Percentiles rank a stretch among this genome's conserved stretches.
Conservation (phyloP, 148 eudicot genomes). For the Bassia scoparia region DNA sequence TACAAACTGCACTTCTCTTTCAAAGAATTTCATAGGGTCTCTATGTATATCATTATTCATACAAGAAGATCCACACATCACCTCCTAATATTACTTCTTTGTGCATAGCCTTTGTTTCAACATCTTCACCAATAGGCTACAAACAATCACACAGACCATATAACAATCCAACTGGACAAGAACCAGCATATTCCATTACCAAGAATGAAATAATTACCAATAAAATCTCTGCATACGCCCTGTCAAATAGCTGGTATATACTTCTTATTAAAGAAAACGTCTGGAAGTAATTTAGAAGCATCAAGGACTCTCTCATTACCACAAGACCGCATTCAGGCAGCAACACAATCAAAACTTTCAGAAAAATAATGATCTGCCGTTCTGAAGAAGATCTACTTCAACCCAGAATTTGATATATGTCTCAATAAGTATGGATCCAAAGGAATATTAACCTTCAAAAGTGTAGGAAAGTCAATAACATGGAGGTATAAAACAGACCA, state of each 20-base stretch:
- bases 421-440: constrained; percentile 92
- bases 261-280: constrained; percentile 64
- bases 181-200: neutral
- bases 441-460: constrained; percentile 79
- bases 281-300: constrained; percentile 67
- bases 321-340: constrained; percentile 70
- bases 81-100: constrained; percentile 89
- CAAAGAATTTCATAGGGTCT: constrained; percentile 87
- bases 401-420: constrained; percentile 67
- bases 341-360: constrained; percentile 64
- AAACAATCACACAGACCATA: constrained; percentile 29
- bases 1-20: constrained; percentile 74
- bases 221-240: constrained; percentile 82
- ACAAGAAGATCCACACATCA: constrained; percentile 96
- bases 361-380: constrained; percentile 67
- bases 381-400: constrained; percentile 95
- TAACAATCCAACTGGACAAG: neutral
- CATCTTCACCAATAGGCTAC: constrained; percentile 74
- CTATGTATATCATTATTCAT: constrained; percentile 81
- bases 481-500: constrained; percentile 20
- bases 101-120: constrained; percentile 68
- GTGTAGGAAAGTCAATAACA: neutral
- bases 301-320: constrained; percentile 79
- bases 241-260: constrained; percentile 76
- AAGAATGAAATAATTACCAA: constrained; percentile 44